Conservation (phyloP, 1,284 basidiomycete genomes). For the Cystobasidium sp. region DNA sequence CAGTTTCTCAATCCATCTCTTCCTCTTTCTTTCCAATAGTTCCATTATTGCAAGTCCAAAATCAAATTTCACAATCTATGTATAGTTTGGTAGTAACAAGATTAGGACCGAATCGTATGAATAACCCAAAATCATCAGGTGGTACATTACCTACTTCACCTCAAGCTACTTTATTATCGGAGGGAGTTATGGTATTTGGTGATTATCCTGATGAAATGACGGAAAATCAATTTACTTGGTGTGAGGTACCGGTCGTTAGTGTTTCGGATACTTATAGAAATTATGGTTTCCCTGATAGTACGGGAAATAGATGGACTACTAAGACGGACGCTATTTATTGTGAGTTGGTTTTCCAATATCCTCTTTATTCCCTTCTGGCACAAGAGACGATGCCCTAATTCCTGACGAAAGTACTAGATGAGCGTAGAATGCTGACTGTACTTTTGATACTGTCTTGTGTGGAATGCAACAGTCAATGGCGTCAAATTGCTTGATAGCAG, state of each 20-base stretch:
- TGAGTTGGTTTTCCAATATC: not conserved
- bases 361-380: not conserved
- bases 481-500: conserved; percentile 34
- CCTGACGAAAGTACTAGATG: not conserved
- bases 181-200: conserved; percentile 26
- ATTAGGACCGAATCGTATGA: conserved; percentile 21
- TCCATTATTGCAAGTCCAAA: conserved; percentile 30
- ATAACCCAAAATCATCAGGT: conserved; percentile 41
- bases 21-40: conserved; percentile 34
- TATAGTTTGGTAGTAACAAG: conserved; percentile 36
- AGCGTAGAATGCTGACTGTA: not conserved
- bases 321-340: conserved; percentile 34
- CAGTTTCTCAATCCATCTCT: conserved; percentile 7
- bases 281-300: conserved; percentile 36
- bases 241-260: conserved; percentile 29
- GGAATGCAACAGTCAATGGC: conserved; percentile 12
- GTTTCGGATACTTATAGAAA: conserved; percentile 27
- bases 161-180: conserved; percentile 31
- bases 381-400: too few relatives aligned
- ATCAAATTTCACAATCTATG: conserved; percentile 26
- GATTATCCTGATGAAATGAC: conserved; percentile 32
- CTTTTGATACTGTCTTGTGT: not conserved
- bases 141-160: conserved; percentile 42
- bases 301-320: conserved; percentile 43
- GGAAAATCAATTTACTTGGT: conserved; percentile 32